Conservation (phyloP, 108 stramenopile genomes). For the Schizochytrium sp. region DNA sequence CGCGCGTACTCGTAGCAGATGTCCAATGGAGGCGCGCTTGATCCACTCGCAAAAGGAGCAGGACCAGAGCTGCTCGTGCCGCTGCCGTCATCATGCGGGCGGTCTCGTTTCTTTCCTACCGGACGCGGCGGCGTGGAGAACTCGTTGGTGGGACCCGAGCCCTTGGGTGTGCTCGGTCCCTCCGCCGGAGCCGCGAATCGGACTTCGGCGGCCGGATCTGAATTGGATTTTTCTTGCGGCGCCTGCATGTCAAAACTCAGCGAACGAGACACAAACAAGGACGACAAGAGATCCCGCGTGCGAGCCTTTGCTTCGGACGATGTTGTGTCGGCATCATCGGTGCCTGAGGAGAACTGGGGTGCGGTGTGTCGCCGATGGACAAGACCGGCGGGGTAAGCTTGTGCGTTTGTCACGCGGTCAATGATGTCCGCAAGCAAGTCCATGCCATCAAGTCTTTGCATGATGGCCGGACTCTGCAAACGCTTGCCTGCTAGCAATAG, state of each 20-base stretch:
- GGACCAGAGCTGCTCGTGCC: background rate
- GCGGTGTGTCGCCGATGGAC: background rate
- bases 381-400: background rate
- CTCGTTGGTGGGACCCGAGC: background rate
- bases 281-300: background rate
- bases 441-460: background rate
- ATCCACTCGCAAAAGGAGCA: background rate
- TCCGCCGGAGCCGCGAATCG: background rate
- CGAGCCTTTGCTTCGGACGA: background rate
- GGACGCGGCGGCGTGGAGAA: background rate
- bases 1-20: background rate
- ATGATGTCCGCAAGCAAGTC: background rate
- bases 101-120: background rate
- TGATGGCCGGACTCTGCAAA: background rate
- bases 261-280: background rate
- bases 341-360: too few relatives aligned
- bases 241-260: background rate
- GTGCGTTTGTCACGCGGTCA: background rate
- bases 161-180: background rate
- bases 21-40: background rate
- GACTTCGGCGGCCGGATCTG: background rate
- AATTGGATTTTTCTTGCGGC: background rate
- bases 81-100: too few relatives aligned
- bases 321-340: too few relatives aligned
- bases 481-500: background rate